Evolutionary conservation across 495 filamentous ascomycete species (phyloP), one percentile per base, ranked within the genome.

Genomic region (Neurospora terricola): DNA sequence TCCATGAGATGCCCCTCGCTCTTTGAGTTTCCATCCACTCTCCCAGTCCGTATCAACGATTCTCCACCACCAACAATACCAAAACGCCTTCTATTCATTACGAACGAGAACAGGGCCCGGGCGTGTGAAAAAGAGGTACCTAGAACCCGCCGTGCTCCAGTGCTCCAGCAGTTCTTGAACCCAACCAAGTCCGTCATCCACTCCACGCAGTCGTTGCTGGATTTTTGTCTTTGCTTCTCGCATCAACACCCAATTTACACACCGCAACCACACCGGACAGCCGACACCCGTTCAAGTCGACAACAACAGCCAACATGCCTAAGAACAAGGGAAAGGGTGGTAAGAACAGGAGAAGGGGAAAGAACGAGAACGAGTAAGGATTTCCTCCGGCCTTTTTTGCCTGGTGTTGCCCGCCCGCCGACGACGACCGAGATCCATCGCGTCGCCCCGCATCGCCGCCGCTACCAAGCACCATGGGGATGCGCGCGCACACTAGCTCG

Each of bases 291-390:
- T 70, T 3, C 39, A 23, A 23, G 34, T 42, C 34, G 34, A 34
- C 66, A 16, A 48, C 73, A 69, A 62, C 68, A 23, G 66, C 38
- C 74, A 80, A 73, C 16, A 80, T 80, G 79, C 79, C 76, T 36
- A 77, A 80, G 76, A 79, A 79, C 45, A 78, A 81, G 75, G 78
- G 78, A 79, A 80, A 98, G 92, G 96, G 96, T 82, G 96, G 96
- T 87, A 99, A 98, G 88, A 99, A 99, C 85, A 87, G 96, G 82
- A 90, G 96, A 86, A 91, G 96, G 84, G 96, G 96, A 84, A 99
- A 98, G 93, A 99, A 99, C 88, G 96, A 99, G 87, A 98, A 98
- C 87, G 84, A 86, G 79, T 80, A 74, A 75, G 79, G 72, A 71
- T 69, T 62, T 42, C 23, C n/a, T 27, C 42, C 7, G 10, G 42